Conservation (phyloP, 2,329 filamentous ascomycete species). For the Exophiala dermatitidis region DNA sequence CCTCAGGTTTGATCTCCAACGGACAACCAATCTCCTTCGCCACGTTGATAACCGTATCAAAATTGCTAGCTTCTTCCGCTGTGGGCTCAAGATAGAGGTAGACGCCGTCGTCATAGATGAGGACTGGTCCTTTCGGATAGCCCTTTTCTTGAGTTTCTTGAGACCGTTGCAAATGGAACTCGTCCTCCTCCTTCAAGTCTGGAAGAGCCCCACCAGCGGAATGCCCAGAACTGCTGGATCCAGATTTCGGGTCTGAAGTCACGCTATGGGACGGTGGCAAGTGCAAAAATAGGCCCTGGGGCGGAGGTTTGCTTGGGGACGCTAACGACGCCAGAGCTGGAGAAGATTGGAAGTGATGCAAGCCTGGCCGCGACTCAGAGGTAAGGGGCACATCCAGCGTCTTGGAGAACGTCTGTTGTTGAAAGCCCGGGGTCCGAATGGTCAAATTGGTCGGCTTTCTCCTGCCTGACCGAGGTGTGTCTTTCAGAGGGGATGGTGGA, state of each 20-base stretch:
- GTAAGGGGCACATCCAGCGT: constrained; percentile 52
- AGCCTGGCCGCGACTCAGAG: constrained; percentile 46
- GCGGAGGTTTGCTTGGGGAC: constrained; percentile 44
- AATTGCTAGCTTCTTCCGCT: constrained; percentile 51
- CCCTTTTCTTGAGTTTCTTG: constrained; percentile 55
- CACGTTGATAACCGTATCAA: constrained; percentile 59
- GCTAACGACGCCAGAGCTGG: constrained; percentile 50
- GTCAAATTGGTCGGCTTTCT: constrained; percentile 55
- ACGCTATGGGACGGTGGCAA: constrained; percentile 14
- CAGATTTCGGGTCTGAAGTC: constrained; percentile 19
- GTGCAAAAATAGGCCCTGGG: constrained; percentile 43
- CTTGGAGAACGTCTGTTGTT: constrained; percentile 42
- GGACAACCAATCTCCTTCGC: constrained; percentile 59
- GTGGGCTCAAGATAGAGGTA: constrained; percentile 59
- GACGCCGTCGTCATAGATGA: constrained; percentile 55
- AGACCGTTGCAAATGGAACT: constrained; percentile 46
- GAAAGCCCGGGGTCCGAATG: constrained; percentile 49
- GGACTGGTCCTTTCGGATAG: constrained; percentile 58
- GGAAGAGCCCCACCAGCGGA: constrained; percentile 32
- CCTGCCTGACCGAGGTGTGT: constrained; percentile 48
- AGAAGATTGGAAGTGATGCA: constrained; percentile 57
- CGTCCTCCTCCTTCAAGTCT: constrained; percentile 48
- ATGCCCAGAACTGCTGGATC: constrained; percentile 22
- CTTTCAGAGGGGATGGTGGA: constrained; percentile 51
- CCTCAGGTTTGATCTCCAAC: constrained; percentile 35